Percentiles rank a stretch among this genome's conserved stretches.
Conservation (phyloP, 768 basidiomycete species). For the Hemileccinum impolitum region DNA sequence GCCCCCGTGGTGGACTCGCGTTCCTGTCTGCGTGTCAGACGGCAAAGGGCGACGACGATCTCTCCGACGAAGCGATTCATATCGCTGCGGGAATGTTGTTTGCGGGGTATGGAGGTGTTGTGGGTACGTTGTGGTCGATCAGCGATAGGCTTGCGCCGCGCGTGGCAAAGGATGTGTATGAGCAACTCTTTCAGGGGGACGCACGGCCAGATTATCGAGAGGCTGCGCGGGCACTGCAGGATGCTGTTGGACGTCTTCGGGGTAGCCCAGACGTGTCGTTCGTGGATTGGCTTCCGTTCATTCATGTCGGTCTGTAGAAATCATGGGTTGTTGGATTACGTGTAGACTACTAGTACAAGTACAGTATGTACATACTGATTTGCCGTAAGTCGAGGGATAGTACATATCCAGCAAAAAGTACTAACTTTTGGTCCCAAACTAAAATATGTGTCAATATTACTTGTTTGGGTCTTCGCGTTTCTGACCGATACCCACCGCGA, state of each 20-base stretch:
- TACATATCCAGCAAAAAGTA: background rate
- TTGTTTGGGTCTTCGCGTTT: conserved; percentile 1
- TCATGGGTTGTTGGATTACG: no score
- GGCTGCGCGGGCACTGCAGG: conserved; percentile 1
- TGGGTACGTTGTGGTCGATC: conserved; percentile 46
- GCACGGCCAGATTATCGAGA: background rate
- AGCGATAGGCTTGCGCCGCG: conserved; percentile 35
- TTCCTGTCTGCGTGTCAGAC: conserved; percentile 49
- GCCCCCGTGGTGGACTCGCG: conserved; percentile 29
- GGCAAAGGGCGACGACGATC: conserved; percentile 33
- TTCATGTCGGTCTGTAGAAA: conserved; percentile 10
- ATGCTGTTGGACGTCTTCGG: conserved; percentile 6
- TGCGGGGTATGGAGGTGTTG: conserved; percentile 30
- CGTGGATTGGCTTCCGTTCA: conserved; percentile 11
- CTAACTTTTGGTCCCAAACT: background rate
- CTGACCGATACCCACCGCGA: conserved; percentile 21
- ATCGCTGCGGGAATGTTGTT: conserved; percentile 41
- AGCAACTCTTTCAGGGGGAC: background rate
- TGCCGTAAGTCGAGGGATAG: no score
- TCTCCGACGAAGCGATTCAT: conserved; percentile 38
- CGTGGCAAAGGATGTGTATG: conserved; percentile 33
- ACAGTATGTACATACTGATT: no score
- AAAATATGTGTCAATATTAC: background rate
- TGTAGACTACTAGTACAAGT: no score
- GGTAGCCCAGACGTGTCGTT: background rate